phyloP scores from a whole-genome alignment of 768 basidiomycete species.

The Stropharia rugosoannulata region DNA sequence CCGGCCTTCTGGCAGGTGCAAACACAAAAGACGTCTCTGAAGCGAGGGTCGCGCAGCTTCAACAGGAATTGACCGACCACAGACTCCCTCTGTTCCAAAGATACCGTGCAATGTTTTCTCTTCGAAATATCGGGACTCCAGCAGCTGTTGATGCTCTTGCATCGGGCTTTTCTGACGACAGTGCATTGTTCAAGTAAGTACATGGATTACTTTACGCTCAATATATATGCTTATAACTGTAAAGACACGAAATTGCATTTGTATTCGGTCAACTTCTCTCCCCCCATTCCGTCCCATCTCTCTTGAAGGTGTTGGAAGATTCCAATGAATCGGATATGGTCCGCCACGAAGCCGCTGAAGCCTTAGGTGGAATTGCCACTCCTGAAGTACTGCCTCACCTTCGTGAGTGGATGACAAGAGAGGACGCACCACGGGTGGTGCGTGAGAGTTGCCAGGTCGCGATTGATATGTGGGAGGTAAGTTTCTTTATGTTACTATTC shows the following conservation, averaged over 20 bases:
- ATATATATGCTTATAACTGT: not conserved
- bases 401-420: conserved; percentile 77
- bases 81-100: conserved; percentile 81
- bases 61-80: conserved; percentile 61
- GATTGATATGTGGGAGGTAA: conserved; percentile 95
- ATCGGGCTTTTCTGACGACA: conserved; percentile 84
- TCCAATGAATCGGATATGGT: conserved; percentile 90
- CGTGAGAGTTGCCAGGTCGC: conserved; percentile 96
- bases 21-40: conserved; percentile 50
- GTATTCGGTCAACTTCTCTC: conserved; percentile 96
- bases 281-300: conserved; percentile 81
- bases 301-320: conserved; percentile 77
- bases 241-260: conserved; percentile 96
- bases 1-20: conserved; percentile 55
- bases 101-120: conserved; percentile 97
- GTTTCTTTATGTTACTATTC: conserved; percentile 19
- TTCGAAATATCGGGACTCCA: conserved; percentile 88
- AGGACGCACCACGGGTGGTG: conserved; percentile 86
- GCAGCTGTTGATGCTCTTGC: conserved; percentile 90
- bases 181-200: conserved; percentile 86
- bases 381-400: conserved; percentile 88
- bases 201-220: too few relatives aligned
- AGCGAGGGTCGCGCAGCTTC: conserved; percentile 52
- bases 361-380: conserved; percentile 94
- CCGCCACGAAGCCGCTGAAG: conserved; percentile 97